phyloP scores from a whole-genome alignment of 139 green algal genomes.

The Desmodesmus armatus region DNA sequence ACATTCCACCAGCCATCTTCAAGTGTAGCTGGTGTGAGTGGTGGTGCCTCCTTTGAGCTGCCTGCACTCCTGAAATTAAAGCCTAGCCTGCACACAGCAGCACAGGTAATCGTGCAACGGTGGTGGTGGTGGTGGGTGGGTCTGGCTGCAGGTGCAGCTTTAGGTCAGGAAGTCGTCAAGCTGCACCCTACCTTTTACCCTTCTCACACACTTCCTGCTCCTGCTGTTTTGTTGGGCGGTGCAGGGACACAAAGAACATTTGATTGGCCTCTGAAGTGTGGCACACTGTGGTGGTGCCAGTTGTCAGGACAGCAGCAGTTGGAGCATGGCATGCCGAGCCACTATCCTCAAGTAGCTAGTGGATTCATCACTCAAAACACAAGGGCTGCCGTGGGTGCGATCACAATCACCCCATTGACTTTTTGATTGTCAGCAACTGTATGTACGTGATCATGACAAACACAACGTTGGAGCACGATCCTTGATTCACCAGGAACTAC shows the following conservation, averaged over 20 bases:
- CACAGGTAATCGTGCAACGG: too few species aligned
- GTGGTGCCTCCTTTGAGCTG: constrained; percentile 22
- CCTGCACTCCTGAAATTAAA: constrained; percentile 39
- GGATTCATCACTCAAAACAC: not conserved
- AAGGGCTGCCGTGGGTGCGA: not conserved
- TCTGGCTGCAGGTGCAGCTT: too few species aligned
- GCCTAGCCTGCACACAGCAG: constrained; percentile 7
- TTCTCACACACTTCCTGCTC: constrained; percentile 26
- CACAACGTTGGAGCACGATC: too few species aligned
- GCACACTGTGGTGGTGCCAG: not conserved
- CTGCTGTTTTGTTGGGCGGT: constrained; percentile 4
- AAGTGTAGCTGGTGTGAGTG: not conserved
- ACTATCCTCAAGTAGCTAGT: too few species aligned
- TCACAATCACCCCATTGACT: too few species aligned
- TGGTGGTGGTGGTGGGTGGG: too few species aligned
- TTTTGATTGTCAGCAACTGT: too few species aligned
- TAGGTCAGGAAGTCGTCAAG: too few species aligned
- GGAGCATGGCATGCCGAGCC: too few species aligned
- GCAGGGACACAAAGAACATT: constrained; percentile 48
- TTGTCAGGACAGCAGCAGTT: not conserved
- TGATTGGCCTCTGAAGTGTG: not conserved
- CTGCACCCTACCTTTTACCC: not conserved
- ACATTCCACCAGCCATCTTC: constrained; percentile 44
- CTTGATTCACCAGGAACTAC: too few species aligned
- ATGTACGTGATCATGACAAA: too few species aligned